phyloP scores from a whole-genome alignment of 1,139 yeast genomes.

The Torulaspora globosa region DNA sequence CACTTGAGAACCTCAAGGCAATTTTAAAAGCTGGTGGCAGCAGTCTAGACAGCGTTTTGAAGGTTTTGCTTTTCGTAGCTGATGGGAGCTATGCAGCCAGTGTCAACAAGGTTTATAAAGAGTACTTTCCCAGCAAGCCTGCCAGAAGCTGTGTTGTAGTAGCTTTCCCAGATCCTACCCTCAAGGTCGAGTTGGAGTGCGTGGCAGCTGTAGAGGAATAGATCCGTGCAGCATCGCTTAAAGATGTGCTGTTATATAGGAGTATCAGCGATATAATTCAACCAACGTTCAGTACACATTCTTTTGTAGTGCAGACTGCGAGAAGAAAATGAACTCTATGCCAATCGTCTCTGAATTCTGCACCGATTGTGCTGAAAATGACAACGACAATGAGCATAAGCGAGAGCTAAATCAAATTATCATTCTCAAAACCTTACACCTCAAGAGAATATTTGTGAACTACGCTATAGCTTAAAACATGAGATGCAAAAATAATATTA shows the following conservation, averaged over 20 bases:
- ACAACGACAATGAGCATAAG: too few relatives aligned
- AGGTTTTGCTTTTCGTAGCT: conserved; percentile 41
- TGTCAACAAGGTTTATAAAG: conserved; percentile 39
- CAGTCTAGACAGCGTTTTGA: conserved; percentile 39
- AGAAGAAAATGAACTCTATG: too few relatives aligned
- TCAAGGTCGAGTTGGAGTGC: conserved; percentile 45
- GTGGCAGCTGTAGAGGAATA: conserved; percentile 31
- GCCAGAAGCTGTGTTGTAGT: conserved; percentile 44
- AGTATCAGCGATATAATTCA: too few relatives aligned
- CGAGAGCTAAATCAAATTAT: too few relatives aligned
- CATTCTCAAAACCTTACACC: too few relatives aligned
- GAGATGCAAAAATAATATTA: conserved; percentile 1
- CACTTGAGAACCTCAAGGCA: conserved; percentile 39
- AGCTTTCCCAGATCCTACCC: conserved; percentile 41
- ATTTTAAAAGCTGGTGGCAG: conserved; percentile 39
- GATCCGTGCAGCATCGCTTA: too few relatives aligned
- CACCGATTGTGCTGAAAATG: too few relatives aligned
- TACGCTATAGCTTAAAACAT: background rate
- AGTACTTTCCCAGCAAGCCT: conserved; percentile 40
- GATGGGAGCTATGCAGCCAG: conserved; percentile 38
- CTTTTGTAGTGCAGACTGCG: too few relatives aligned
- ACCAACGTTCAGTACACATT: too few relatives aligned
- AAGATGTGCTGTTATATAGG: too few relatives aligned
- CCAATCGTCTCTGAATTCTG: too few relatives aligned
- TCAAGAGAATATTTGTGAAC: background rate